Conservation (phyloP, 495 filamentous ascomycete species). For the Baudoinia panamericana region DNA sequence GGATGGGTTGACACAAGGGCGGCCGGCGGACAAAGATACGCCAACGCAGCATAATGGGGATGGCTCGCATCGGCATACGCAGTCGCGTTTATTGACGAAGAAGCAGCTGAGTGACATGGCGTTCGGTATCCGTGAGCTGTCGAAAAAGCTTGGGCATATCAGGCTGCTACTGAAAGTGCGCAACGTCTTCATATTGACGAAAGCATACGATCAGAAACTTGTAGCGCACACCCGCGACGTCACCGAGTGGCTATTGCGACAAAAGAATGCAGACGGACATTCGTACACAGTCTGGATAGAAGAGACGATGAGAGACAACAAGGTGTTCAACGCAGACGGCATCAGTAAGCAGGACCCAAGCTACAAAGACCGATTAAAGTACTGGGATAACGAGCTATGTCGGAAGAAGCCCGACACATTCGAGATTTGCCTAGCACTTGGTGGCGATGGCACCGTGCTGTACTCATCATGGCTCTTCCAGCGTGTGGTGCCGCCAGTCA, state of each 20-base stretch:
- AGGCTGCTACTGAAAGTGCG: constrained; percentile 65
- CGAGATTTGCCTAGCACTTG: constrained; percentile 85
- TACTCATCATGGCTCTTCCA: constrained; percentile 97
- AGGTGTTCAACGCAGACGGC: constrained; percentile 54
- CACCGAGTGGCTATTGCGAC: constrained; percentile 72
- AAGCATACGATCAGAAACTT: constrained; percentile 72
- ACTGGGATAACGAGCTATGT: constrained; percentile 74
- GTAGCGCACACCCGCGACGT: constrained; percentile 66
- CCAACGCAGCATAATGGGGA: constrained; percentile 11
- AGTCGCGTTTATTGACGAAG: constrained; percentile 70
- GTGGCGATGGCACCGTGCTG: constrained; percentile 92
- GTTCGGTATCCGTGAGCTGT: constrained; percentile 81
- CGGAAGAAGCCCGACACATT: constrained; percentile 67
- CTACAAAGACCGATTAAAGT: constrained; percentile 50
- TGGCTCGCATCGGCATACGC: constrained; percentile 27
- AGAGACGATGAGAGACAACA: constrained; percentile 52
- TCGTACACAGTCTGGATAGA: constrained; percentile 72
- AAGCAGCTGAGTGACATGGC: constrained; percentile 91
- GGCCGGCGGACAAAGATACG: constrained; percentile 29
- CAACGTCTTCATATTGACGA: constrained; percentile 78
- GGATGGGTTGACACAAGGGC: constrained; percentile 20
- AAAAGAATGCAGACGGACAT: constrained; percentile 43
- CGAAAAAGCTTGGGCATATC: constrained; percentile 69
- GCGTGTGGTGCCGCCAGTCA: constrained; percentile 78
- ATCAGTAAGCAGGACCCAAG: constrained; percentile 45